Percentiles rank a stretch among this genome's conserved stretches.
Evolutionary conservation across 768 basidiomycete genomes (phyloP).

Genomic region (Mycena belliarum): DNA sequence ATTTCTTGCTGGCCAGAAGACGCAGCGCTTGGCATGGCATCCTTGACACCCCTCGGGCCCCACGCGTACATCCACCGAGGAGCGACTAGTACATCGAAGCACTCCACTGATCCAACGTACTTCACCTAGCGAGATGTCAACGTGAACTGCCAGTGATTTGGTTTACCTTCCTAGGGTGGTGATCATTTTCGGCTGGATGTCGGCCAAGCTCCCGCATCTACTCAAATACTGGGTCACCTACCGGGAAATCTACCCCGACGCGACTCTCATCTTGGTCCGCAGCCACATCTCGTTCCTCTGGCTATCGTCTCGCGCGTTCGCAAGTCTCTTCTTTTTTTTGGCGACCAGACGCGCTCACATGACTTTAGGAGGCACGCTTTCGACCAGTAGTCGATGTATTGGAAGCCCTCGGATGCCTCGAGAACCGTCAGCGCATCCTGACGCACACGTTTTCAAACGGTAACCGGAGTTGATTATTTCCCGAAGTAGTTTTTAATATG

Average conservation of each 20-base stretch:
- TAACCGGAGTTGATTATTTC: constrained; percentile 15
- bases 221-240: constrained; percentile 47
- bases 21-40: too few relatives aligned
- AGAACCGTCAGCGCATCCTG: constrained; percentile 35
- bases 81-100: neutral
- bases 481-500: neutral
- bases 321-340: neutral
- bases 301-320: neutral
- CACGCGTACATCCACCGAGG: constrained; percentile 14
- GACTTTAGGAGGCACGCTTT: constrained; percentile 24
- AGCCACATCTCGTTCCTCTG: constrained; percentile 38
- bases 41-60: constrained; percentile 3
- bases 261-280: constrained; percentile 42
- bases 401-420: constrained; percentile 37
- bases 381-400: constrained; percentile 39
- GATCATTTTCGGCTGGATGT: constrained; percentile 37
- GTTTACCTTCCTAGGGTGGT: neutral
- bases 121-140: neutral
- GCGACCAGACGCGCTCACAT: neutral
- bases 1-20: too few relatives aligned
- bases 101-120: constrained; percentile 13
- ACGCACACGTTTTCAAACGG: constrained; percentile 53
- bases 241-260: constrained; percentile 41
- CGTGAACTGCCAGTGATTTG: constrained; percentile 5
- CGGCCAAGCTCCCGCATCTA: constrained; percentile 44